Base-by-base conservation (phyloP, 176 grass and related monocot species). In the Olyra latifolia region DNA sequence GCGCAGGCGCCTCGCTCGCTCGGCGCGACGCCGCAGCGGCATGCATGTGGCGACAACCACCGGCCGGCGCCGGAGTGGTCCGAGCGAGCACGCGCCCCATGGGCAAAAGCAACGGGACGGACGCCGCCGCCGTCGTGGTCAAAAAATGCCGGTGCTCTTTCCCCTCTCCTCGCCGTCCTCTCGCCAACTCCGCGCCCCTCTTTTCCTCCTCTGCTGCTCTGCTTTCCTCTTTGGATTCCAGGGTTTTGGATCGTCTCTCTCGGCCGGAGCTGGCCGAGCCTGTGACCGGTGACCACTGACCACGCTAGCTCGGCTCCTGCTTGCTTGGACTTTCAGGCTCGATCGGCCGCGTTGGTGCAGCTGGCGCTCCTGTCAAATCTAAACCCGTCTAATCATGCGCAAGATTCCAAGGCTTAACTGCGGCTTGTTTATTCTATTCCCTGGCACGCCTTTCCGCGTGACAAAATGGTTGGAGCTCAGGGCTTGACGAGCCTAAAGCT, bases 391-490 rank as follows among this genome's bases (percentile, higher is more conserved):
- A 79, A 88, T 84, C 75, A 84, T 78, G 75, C 5, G 61, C 32
- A 32, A 80, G 81, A 80, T 84, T 84, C 81, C 66, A 53, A 57
- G 66, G 46, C 2, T 73, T 52, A 69, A 3, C 61, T 22, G 2
- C 59, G 60, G 29, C 9, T 28, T 41, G 59, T 66, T 49, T 59
- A 59, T 35, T 82, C 52, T 59, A 59, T 84, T 68, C 80, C 30
- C 17, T 0, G 57, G 87, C 87, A 23, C 87, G 81, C 35, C 87
- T 84, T 89, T 89, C 70, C 15, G 70, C 53, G 76, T 85, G 76
- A 76, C 76, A 89, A 80, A 84, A 88, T 80, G 87, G 75, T 74
- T 75, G 87, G 75, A 80, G 52, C 61, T 79, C 74, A 66, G 77
- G 63, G 42, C 62, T 81, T 87, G 38, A 11, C 49, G 15, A 8